Evolutionary conservation across 805 yeast genomes (phyloP).

Genomic region (Sporopachydermia quercuum): DNA sequence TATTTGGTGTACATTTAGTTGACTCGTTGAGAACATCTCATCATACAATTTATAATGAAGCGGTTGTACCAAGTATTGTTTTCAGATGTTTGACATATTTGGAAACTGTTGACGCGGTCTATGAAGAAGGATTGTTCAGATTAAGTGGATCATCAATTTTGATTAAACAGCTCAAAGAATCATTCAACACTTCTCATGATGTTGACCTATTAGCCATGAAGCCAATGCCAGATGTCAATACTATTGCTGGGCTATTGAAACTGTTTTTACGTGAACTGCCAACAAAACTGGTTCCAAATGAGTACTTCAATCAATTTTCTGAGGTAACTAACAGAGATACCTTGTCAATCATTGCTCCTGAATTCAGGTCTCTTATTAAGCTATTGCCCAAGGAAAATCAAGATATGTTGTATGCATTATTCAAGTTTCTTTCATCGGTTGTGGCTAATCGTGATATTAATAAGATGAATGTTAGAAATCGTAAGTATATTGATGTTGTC

Average conservation of each 20-base stretch:
- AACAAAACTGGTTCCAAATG: constrained; percentile 46
- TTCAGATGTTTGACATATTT: constrained; percentile 62
- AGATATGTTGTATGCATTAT: constrained; percentile 48
- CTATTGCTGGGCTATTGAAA: constrained; percentile 76
- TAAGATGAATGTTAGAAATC: constrained; percentile 73
- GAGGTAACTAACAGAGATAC: constrained; percentile 15
- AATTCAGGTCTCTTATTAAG: constrained; percentile 20
- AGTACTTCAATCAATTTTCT: constrained; percentile 24
- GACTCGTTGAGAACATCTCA: constrained; percentile 39
- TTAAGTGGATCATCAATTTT: constrained; percentile 77
- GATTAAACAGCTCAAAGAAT: constrained; percentile 51
- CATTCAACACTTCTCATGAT: constrained; percentile 54
- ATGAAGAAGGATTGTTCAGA: constrained; percentile 84
- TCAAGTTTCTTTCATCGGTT: constrained; percentile 52
- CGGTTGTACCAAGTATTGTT: constrained; percentile 57
- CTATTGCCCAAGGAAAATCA: constrained; percentile 38
- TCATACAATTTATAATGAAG: constrained; percentile 26
- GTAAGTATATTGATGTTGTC: constrained; percentile 23
- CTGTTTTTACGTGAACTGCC: constrained; percentile 71
- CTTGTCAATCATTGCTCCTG: constrained; percentile 16
- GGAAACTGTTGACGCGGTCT: constrained; percentile 49
- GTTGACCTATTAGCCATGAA: constrained; percentile 40
- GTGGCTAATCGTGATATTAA: constrained; percentile 45
- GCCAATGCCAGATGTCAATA: constrained; percentile 55
- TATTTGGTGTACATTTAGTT: constrained; percentile 54